Evolutionary conservation across 805 yeast genomes (phyloP), one percentile per base, ranked within the genome.

Genomic region (Nakazawaea wyomingensis): DNA sequence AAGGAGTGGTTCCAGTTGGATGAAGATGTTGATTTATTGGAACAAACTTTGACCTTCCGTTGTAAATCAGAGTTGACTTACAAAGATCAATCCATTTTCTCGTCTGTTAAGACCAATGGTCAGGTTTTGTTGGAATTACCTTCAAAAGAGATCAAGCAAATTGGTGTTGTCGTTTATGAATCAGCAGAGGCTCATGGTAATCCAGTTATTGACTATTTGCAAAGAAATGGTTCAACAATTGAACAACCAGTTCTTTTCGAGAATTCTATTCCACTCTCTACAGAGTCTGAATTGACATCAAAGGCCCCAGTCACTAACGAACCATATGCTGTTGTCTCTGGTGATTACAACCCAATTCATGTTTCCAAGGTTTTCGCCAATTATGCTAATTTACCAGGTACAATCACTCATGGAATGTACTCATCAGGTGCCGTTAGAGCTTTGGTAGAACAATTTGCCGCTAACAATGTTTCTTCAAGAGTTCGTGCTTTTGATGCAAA

Each of bases 391-490:
- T 74, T 93, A 59, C 96, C 96, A 47, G 99, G 99, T 53, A 93
- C 98, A 30, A 93, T 93, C 57, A 93, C 99, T 29, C 99, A 95
- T 60, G 99, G 99, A 63, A 95, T 93, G 99, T 95, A 79, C 76
- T 86, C 97, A 17, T 85, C 96, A 60, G 99, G 97, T 49, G 77
- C 95, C 50, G 91, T 90, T 54, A 84, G 99, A 72, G 80, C 95
- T 27, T 76, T 89, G 61, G 96, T 93, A 54, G 99, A 93, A 71
- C 85, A 87, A 65, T 90, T 96, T 88, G 99, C 99, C 50, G 99
- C 99, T 50, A 90, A 89, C 65, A 89, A 93, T 65, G 90, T 87
- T 55, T 93, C 96, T 46, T 79, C 90, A 36, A 87, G 99, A 70
- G 97, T 95, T 47, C 80, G 96, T 63, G 97, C 95, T 37, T 93